These are phyloP conservation scores for Puccinia horiana DNA, from an alignment of 1,284 basidiomycete genomes.

Conservation along the genomic window DNA sequence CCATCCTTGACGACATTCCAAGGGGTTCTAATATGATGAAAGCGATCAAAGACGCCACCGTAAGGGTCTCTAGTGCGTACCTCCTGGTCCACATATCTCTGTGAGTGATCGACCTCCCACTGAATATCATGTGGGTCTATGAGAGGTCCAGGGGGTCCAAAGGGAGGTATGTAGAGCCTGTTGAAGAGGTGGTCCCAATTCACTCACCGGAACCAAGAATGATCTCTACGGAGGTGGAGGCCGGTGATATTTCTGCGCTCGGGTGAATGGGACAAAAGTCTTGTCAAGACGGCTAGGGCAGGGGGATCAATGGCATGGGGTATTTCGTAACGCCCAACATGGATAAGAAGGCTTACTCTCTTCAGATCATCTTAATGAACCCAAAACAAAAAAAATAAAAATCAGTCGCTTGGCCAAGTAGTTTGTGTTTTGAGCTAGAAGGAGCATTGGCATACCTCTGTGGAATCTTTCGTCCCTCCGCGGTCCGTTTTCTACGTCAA, in stretches of 20 bases:
- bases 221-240: not conserved
- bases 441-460: not conserved
- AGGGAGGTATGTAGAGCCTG: conserved; percentile 18
- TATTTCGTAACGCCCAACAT: not conserved
- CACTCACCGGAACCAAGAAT: not conserved
- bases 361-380: not conserved
- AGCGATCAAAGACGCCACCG: not conserved
- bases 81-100: not conserved
- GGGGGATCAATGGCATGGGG: not conserved
- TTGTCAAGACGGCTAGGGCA: not conserved
- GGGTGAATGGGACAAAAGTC: not conserved
- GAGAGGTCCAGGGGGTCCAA: not conserved
- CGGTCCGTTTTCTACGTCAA: not conserved
- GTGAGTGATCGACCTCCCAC: not conserved
- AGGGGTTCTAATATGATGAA: not conserved
- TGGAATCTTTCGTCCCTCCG: not conserved
- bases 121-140: not conserved
- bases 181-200: not conserved
- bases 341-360: not conserved
- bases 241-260: not conserved
- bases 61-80: not conserved
- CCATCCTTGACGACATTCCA: not conserved
- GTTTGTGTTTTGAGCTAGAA: not conserved
- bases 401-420: too few relatives aligned
- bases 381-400: not conserved